Evolutionary conservation across 2,329 filamentous ascomycete genomes (phyloP).

Genomic region (Ceratocystis colombiana): DNA sequence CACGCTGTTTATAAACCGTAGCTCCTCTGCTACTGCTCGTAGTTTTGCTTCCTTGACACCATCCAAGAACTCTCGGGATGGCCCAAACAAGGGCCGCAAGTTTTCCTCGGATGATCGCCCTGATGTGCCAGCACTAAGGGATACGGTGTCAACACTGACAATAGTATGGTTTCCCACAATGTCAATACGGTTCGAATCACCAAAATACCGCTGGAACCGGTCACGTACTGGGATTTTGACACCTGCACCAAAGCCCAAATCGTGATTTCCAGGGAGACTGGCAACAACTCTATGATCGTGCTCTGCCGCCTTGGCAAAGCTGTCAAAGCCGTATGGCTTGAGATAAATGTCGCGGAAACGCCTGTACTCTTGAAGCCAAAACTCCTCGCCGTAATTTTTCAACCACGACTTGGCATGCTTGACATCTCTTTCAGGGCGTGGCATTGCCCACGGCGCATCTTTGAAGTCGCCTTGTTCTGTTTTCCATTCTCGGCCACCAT

Average conservation of each 20-base stretch:
- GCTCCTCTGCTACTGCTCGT: slow-evolving; percentile 57
- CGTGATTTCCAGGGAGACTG: slow-evolving; percentile 87
- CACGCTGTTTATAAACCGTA: slow-evolving; percentile 50
- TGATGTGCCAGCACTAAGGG: slow-evolving; percentile 61
- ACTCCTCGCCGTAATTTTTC: slow-evolving; percentile 65
- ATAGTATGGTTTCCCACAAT: slow-evolving; percentile 92
- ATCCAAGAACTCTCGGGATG: slow-evolving; percentile 66
- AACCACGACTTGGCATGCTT: slow-evolving; percentile 55
- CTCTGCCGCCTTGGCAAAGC: slow-evolving; percentile 47
- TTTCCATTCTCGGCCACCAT: slow-evolving; percentile 91
- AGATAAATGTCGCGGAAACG: slow-evolving; percentile 84
- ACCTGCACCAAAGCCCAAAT: slow-evolving; percentile 79
- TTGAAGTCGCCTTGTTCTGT: slow-evolving; percentile 52
- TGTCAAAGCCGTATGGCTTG: slow-evolving; percentile 39
- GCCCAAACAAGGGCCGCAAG: slow-evolving; percentile 57
- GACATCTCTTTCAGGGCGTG: slow-evolving; percentile 43
- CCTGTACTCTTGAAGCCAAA: slow-evolving; percentile 77
- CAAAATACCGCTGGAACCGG: slow-evolving; percentile 80
- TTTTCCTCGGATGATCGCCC: slow-evolving; percentile 43
- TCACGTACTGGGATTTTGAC: slow-evolving; percentile 71
- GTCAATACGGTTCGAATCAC: slow-evolving; percentile 81
- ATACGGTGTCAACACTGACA: slow-evolving; percentile 81
- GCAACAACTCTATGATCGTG: slow-evolving; percentile 68
- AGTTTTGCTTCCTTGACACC: slow-evolving; percentile 54
- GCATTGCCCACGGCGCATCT: slow-evolving; percentile 49